Base-by-base conservation (phyloP, 192 early-diverging fungal genomes). In the Backusella tuberculispora region DNA sequence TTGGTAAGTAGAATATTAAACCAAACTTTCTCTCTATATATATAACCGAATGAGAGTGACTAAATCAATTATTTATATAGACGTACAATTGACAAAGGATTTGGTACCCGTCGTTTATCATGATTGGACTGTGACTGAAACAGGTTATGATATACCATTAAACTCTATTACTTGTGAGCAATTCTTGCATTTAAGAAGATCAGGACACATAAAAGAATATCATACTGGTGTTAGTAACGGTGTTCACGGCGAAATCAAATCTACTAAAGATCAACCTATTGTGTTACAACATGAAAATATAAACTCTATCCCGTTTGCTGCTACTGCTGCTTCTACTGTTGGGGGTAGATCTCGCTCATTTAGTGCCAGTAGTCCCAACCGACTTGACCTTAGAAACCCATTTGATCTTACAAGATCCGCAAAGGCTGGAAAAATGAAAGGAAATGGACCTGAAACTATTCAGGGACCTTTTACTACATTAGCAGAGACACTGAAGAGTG, bases 31-130 rank as follows among this genome's bases (percentile, higher is more conserved):
- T 26, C 37, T 10, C n/a, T 66, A 24, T 45, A 26, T 69, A n/a
- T n/a, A n/a, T n/a, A n/a, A n/a, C n/a, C n/a, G n/a, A 7, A 5
- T 45, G 14, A 5, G 8, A 5, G 6, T 47, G 24, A 14, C 14
- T 46, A 3, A n/a, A 17, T 8, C 0, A 13, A 9, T 21, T 29
- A 9, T 45, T 0, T 19, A 5, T 12, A 34, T 70, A 92, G 95
- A 98, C 75, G 94, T 95, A 37, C 97, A 98, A 86, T 79, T 98
- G 74, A 96, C 95, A 7, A 93, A 94, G 73, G 96, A 98, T 75
- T 78, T 87, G 76, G 88, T 89, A 0, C 93, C 94, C 8, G 92
- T 97, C 24, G 78, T 98, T 63, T 98, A 98, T 80, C 97, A 98
- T 76, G 96, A 98, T 81, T 97, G 94, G 94, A 90, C 85, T 1